These are phyloP conservation scores for Acorus gramineus DNA, from an alignment of 106 monocot species.

Conservation along the genomic window DNA sequence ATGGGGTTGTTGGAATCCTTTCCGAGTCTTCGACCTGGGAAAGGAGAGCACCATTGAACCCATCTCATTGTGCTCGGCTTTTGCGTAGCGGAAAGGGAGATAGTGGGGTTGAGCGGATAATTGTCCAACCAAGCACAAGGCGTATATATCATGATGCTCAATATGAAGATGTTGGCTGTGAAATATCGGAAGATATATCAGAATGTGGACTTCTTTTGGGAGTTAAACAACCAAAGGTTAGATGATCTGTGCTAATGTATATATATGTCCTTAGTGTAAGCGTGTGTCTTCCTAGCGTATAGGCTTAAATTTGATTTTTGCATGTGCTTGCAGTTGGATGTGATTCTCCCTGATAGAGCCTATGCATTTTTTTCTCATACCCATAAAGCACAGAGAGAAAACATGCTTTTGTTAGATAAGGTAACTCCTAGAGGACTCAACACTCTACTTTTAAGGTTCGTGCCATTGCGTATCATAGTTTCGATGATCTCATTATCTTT, in stretches of 20 bases:
- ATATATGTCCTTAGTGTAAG: no score
- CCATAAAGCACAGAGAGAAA: conserved; percentile 93
- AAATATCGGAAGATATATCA: conserved; percentile 86
- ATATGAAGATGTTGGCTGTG: conserved; percentile 88
- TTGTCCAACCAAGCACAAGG: conserved; percentile 85
- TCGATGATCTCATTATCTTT: background rate
- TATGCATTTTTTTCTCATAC: conserved; percentile 98
- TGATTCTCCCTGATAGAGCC: conserved; percentile 76
- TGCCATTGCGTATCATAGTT: background rate
- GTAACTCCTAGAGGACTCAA: conserved; percentile 7
- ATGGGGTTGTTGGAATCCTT: conserved; percentile 86
- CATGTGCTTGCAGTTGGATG: conserved; percentile 47
- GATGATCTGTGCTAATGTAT: no score
- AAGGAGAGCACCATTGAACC: conserved; percentile 71
- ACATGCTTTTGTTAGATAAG: conserved; percentile 90
- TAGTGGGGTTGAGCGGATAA: conserved; percentile 50
- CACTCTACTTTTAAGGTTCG: background rate
- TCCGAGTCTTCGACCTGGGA: conserved; percentile 84
- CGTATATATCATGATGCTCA: conserved; percentile 66
- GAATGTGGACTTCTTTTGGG: conserved; percentile 89
- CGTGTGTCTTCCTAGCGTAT: no score
- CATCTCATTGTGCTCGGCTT: conserved; percentile 90
- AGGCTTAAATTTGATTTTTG: background rate
- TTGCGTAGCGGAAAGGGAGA: conserved; percentile 41
- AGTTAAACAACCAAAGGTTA: conserved; percentile 90